phyloP scores from a whole-genome alignment of 768 basidiomycete genomes.

The Hericium erinaceus region DNA sequence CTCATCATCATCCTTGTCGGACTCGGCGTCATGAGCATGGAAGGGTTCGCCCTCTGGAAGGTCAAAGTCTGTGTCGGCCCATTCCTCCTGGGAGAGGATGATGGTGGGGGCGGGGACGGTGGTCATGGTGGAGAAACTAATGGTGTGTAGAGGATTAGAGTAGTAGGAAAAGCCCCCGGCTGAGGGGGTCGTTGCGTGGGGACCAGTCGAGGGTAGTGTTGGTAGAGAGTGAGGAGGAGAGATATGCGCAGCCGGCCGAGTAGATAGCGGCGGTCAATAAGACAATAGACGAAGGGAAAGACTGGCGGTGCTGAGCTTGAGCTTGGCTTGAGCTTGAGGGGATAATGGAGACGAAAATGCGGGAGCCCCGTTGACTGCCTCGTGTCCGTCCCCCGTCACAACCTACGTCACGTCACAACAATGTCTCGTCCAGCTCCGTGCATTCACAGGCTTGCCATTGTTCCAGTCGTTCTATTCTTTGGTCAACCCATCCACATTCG shows the following conservation, averaged over 20 bases:
- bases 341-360: not conserved
- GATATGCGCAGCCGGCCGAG: not conserved
- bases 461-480: not conserved
- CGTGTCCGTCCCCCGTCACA: not conserved
- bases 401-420: not conserved
- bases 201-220: conserved; percentile 4
- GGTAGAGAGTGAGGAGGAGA: not conserved
- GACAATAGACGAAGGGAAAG: not conserved
- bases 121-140: conserved; percentile 32
- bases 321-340: not conserved
- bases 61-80: conserved; percentile 84
- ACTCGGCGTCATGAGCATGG: conserved; percentile 45
- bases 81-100: conserved; percentile 59
- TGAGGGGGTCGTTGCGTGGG: conserved; percentile 4
- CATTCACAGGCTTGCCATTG: not conserved
- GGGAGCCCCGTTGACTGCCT: not conserved
- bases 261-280: not conserved
- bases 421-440: not conserved
- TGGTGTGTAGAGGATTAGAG: not conserved
- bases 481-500: too few relatives aligned
- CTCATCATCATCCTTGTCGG: conserved; percentile 59
- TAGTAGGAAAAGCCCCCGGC: conserved; percentile 13
- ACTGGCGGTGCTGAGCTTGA: not conserved
- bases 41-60: conserved; percentile 67
- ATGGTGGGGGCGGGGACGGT: conserved; percentile 49